A percentile compares a stretch with the other conserved stretches of the same genome.
These are phyloP conservation scores for Metschnikowia borealis DNA, from an alignment of 805 yeast species.

Conservation along the genomic window DNA sequence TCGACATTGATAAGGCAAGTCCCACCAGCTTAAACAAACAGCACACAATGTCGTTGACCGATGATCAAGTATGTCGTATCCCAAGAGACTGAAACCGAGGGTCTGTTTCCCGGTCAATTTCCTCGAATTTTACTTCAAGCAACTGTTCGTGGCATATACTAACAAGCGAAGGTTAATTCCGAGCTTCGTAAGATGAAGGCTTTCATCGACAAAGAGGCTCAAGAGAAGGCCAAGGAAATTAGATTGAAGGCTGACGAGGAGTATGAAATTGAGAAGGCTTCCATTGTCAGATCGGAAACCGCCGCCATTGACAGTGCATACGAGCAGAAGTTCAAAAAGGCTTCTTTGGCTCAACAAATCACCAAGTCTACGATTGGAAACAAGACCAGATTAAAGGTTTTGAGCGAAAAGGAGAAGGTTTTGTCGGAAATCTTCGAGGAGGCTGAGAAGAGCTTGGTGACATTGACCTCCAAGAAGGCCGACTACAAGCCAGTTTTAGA, in stretches of 20 bases:
- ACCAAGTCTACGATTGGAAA: constrained; percentile 92
- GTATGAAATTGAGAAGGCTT: constrained; percentile 95
- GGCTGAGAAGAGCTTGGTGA: constrained; percentile 60
- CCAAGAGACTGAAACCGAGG: not conserved
- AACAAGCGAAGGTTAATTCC: constrained; percentile 65
- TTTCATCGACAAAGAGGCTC: constrained; percentile 98
- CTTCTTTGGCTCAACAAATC: constrained; percentile 89
- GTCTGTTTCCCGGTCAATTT: not conserved
- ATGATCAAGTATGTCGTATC: constrained; percentile 26
- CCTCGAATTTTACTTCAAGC: not conserved
- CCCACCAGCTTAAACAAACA: constrained; percentile 7
- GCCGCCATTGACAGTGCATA: constrained; percentile 79
- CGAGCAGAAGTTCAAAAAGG: constrained; percentile 84
- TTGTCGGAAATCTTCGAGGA: constrained; percentile 69
- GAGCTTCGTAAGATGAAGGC: constrained; percentile 98
- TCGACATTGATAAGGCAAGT: constrained; percentile 20
- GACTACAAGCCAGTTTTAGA: constrained; percentile 67
- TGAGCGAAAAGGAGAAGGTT: constrained; percentile 76
- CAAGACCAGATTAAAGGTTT: constrained; percentile 88
- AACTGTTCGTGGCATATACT: not conserved
- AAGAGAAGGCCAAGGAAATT: constrained; percentile 96
- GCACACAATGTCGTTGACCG: constrained; percentile 27
- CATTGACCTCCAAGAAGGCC: constrained; percentile 49
- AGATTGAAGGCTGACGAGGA: constrained; percentile 96
- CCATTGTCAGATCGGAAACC: constrained; percentile 88